Evolutionary conservation across 495 filamentous ascomycete genomes (phyloP), one percentile per base, ranked within the genome.

Genomic region (Sordaria brevicollis): DNA sequence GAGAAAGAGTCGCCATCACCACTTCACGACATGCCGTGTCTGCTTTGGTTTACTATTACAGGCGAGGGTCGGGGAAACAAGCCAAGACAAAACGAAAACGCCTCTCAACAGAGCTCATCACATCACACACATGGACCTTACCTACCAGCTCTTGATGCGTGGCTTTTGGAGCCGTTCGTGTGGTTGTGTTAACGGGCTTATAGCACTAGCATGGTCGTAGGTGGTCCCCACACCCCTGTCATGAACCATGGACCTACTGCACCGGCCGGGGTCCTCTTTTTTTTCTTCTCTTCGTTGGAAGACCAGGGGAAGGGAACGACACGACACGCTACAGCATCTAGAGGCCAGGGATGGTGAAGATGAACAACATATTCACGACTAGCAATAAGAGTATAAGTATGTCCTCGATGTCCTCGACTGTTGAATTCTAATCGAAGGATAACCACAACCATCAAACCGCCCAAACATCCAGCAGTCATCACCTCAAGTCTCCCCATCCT

Each of bases 311-410:
- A 31, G 49, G 21, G 25, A 62, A 62, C 25, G 25, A 62, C 49
- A 62, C 25, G 49, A 62, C 25, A 62, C 25, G 11, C 29, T 62
- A 62, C 49, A 62, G 49, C 49, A 62, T 62, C 49, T 62, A 17
- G 49, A 13, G 49, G 8, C 49, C 49, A 62, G 49, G 49, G 49
- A 31, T 31, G 13, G 33, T 62, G 6, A 25, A 54, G 19, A 62
- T 62, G 49, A 62, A 62, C 25, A 62, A 31, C 21, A 62, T 62
- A 31, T 62, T 13, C 13, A 15, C 8, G 49, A 31, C 25, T 10
- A 62, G 25, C 5, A 31, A 62, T n/a, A 37, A 65, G 72, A 72
- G 67, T 76, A 76, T 72, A 74, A 76, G 69, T 72, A 74, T 43
- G 67, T 57, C 19, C 54, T 70, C 36, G 72, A 67, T 39, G 38